A percentile compares a stretch with the other conserved stretches of the same genome.
Evolutionary conservation across 208 protist species (phyloP).

Genomic region (Acanthamoeba sp.): DNA sequence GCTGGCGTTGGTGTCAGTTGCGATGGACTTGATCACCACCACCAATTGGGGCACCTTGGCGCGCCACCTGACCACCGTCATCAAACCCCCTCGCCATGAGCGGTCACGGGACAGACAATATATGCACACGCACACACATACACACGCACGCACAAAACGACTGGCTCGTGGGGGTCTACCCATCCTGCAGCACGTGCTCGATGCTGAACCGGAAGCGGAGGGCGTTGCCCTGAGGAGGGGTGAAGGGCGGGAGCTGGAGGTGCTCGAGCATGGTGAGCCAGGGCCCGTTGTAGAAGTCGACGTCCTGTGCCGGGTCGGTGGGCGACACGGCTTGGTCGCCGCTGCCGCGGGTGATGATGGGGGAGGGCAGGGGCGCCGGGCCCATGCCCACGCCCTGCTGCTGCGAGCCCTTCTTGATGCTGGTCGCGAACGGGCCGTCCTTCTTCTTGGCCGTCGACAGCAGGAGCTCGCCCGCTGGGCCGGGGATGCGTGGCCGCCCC

Average conservation of each 20-base stretch:
- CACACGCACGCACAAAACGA: too few relatives aligned
- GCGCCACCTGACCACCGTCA: background rate
- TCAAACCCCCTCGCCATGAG: too few relatives aligned
- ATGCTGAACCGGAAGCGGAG: slow-evolving; percentile 50
- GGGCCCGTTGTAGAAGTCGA: slow-evolving; percentile 70
- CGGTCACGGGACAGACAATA: too few relatives aligned
- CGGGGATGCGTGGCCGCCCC: slow-evolving; percentile 35
- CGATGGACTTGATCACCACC: slow-evolving; percentile 68
- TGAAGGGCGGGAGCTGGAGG: slow-evolving; percentile 56
- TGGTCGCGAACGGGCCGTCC: background rate
- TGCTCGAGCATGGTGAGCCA: slow-evolving; percentile 65
- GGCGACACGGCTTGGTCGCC: background rate
- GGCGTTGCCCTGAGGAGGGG: slow-evolving; percentile 14
- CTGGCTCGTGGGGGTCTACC: background rate
- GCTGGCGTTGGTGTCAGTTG: slow-evolving; percentile 65
- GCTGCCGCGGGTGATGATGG: slow-evolving; percentile 42
- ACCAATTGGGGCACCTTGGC: slow-evolving; percentile 44
- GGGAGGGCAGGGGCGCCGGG: background rate
- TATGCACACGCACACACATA: too few relatives aligned
- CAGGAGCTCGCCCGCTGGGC: slow-evolving; percentile 61
- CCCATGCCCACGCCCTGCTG: too few relatives aligned
- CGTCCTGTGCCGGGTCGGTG: slow-evolving; percentile 43
- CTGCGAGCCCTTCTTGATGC: slow-evolving; percentile 4
- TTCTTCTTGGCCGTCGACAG: slow-evolving; percentile 8
- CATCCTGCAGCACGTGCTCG: slow-evolving; percentile 12